phyloP scores from a whole-genome alignment of 495 filamentous ascomycete species.

The Hypomontagnella monticulosa region DNA sequence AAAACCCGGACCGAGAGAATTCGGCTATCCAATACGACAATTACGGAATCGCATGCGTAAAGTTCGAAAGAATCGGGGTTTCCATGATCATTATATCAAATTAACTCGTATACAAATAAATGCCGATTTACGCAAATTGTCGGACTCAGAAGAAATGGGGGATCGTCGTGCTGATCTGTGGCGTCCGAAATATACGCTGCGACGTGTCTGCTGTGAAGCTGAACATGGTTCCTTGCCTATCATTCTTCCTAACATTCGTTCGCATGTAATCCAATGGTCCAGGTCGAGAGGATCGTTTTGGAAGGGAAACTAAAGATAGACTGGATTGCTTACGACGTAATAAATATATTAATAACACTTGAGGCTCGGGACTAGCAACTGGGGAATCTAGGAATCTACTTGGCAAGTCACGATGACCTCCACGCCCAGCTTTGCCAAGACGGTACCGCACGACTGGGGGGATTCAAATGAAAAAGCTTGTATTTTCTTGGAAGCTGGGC shows the following conservation, averaged over 20 bases:
- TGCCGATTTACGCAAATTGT: slow-evolving; percentile 8
- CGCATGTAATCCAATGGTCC: too few relatives aligned
- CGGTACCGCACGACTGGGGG: slow-evolving; percentile 9
- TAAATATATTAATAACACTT: too few relatives aligned
- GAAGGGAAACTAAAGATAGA: background rate
- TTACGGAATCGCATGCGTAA: too few relatives aligned
- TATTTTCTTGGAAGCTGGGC: slow-evolving; percentile 32
- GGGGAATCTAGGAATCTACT: too few relatives aligned
- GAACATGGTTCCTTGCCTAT: background rate
- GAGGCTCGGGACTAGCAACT: too few relatives aligned
- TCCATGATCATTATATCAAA: too few relatives aligned
- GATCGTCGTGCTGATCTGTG: slow-evolving; percentile 26
- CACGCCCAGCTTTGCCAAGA: slow-evolving; percentile 28
- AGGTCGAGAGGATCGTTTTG: too few relatives aligned
- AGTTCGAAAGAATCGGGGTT: too few relatives aligned
- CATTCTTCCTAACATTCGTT: too few relatives aligned
- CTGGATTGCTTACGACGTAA: too few relatives aligned
- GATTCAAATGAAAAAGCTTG: slow-evolving; percentile 33
- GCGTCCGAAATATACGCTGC: background rate
- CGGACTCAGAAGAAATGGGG: slow-evolving; percentile 2
- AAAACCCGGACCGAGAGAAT: background rate
- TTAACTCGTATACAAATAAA: background rate
- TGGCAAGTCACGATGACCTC: background rate
- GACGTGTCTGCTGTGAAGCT: too few relatives aligned
- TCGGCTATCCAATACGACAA: too few relatives aligned